Conservation (phyloP, 139 green algal species). For the Asterochloris erici region DNA sequence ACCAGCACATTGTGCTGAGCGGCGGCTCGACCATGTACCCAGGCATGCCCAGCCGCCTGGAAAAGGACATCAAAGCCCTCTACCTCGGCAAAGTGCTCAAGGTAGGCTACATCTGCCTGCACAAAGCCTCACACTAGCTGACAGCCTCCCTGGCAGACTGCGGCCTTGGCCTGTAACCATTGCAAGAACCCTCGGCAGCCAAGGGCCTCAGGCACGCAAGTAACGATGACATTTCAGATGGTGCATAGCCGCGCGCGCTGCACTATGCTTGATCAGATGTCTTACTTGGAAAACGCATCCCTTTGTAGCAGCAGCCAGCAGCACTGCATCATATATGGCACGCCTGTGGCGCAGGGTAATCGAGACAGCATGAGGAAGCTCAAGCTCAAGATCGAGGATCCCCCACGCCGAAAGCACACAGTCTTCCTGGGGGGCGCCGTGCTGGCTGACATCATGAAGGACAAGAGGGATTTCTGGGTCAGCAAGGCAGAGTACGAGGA, state of each 20-base stretch:
- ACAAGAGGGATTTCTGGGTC: conserved; percentile 74
- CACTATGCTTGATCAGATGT: too few species aligned
- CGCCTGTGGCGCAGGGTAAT: conserved; percentile 34
- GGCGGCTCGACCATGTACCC: conserved; percentile 75
- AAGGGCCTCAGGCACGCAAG: too few species aligned
- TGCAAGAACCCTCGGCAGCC: too few species aligned
- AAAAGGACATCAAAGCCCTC: conserved; percentile 59
- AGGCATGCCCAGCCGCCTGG: conserved; percentile 62
- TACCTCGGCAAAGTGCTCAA: conserved; percentile 40
- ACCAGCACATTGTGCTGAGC: conserved; percentile 75
- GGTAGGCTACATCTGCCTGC: background rate
- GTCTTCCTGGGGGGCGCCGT: conserved; percentile 73
- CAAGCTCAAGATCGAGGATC: conserved; percentile 68
- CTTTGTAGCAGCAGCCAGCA: conserved; percentile 19
- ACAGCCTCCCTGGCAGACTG: too few species aligned
- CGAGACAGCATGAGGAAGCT: conserved; percentile 44
- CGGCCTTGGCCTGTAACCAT: too few species aligned
- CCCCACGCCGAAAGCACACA: conserved; percentile 66
- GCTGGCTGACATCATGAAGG: conserved; percentile 80
- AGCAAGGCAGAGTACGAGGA: conserved; percentile 63
- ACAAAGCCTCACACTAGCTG: too few species aligned
- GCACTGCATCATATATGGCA: background rate
- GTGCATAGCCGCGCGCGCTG: too few species aligned
- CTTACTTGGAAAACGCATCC: too few species aligned
- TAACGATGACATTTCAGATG: too few species aligned